These are phyloP conservation scores for Thymus quinquecostatus DNA, from an alignment of 257 asterid species.

Conservation along the genomic window DNA sequence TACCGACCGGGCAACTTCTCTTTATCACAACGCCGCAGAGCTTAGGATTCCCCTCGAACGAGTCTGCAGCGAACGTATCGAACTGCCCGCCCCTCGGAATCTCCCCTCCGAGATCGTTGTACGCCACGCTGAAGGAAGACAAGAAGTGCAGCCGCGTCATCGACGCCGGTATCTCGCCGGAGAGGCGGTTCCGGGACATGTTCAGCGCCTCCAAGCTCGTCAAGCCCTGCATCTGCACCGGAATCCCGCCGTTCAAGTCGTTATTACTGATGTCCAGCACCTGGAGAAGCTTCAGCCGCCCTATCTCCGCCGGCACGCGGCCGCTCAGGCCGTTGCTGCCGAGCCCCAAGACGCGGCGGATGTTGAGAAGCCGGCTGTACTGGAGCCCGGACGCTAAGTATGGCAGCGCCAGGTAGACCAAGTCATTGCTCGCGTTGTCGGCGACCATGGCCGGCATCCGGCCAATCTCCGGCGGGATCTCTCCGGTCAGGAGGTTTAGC, in stretches of 20 bases:
- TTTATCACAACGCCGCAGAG: background rate
- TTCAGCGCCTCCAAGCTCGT: background rate
- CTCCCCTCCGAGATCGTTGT: conserved; percentile 18
- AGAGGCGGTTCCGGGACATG: background rate
- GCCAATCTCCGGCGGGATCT: background rate
- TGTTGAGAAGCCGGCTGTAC: background rate
- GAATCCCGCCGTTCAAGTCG: background rate
- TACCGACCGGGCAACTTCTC: background rate
- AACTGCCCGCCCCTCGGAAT: conserved; percentile 6
- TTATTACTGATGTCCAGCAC: background rate
- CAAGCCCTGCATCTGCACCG: background rate
- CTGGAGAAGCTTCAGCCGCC: background rate
- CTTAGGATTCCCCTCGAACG: background rate
- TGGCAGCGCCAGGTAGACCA: background rate
- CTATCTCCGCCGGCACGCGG: background rate
- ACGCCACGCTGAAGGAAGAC: conserved; percentile 51
- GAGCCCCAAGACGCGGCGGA: background rate
- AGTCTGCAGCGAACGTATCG: background rate
- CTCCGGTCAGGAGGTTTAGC: background rate
- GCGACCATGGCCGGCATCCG: background rate
- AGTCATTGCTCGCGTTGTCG: background rate
- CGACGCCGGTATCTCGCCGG: conserved; percentile 2
- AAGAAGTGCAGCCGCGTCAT: conserved; percentile 17
- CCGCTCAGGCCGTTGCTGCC: background rate
- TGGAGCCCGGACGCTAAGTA: background rate